phyloP scores from a whole-genome alignment of 2,329 filamentous ascomycete genomes.

The Berkeleyomyces rouxiae region DNA sequence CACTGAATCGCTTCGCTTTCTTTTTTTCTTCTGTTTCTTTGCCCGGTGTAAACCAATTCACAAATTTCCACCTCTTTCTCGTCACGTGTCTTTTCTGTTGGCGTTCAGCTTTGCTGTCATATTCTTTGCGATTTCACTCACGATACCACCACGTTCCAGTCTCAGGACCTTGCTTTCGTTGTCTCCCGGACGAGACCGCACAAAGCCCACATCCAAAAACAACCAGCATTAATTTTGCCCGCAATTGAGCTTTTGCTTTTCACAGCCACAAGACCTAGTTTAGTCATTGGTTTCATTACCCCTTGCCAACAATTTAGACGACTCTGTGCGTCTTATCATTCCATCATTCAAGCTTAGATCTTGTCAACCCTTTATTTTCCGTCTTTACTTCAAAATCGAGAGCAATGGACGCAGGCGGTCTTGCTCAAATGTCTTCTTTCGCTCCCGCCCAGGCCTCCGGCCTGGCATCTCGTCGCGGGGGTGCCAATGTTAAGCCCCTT shows the following conservation, averaged over 20 bases:
- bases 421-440: conserved; percentile 90
- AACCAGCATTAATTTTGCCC: background rate
- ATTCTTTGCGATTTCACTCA: background rate
- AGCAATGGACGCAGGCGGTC: conserved; percentile 89
- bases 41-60: conserved; percentile 1
- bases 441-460: conserved; percentile 55
- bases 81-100: conserved; percentile 1
- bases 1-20: background rate
- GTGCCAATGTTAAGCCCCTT: conserved; percentile 78
- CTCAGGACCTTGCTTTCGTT: background rate
- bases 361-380: conserved; percentile 6
- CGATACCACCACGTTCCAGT: conserved; percentile 3
- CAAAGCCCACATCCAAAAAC: background rate
- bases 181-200: conserved; percentile 13
- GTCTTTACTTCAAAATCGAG: conserved; percentile 22
- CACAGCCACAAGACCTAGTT: background rate
- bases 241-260: conserved; percentile 1
- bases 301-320: conserved; percentile 8
- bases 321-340: conserved; percentile 11
- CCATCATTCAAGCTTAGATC: background rate
- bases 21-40: background rate
- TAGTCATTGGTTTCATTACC: background rate
- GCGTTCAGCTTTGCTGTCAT: background rate
- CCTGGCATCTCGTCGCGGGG: conserved; percentile 70
- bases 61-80: conserved; percentile 1